These are phyloP conservation scores for Penicillium vulpinum DNA, from an alignment of 2,329 filamentous ascomycete species.

Conservation along the genomic window DNA sequence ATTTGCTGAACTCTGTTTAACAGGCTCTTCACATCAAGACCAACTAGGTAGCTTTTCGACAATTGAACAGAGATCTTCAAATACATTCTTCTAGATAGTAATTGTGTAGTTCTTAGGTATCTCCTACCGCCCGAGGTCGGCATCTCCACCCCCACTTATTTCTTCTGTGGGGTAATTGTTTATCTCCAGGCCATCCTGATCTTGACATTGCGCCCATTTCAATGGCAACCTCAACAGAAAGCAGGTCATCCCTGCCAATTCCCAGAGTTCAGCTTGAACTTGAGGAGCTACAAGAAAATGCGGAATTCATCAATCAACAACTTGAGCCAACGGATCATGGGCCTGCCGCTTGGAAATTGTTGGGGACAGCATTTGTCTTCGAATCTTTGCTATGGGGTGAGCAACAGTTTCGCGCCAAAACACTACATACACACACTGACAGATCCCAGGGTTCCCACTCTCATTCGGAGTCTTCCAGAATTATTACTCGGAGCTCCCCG, in stretches of 20 bases:
- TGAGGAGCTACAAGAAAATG: neutral
- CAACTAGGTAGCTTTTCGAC: neutral
- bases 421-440: neutral
- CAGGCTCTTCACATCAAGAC: neutral
- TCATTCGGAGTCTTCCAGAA: slow-evolving; percentile 32
- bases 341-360: neutral
- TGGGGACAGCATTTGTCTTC: neutral
- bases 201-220: neutral
- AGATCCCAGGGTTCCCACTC: slow-evolving; percentile 23
- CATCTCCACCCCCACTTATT: neutral
- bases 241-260: neutral
- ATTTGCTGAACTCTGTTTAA: neutral
- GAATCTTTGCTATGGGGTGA: neutral
- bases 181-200: neutral
- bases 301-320: neutral
- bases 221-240: neutral
- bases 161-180: neutral
- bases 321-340: neutral
- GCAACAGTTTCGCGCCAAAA: neutral
- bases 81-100: neutral
- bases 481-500: slow-evolving; percentile 24
- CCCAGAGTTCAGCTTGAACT: neutral
- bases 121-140: neutral
- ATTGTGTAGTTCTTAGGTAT: neutral
- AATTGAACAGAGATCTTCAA: neutral